Conservation (phyloP, 805 yeast genomes). For the Candida montana region DNA sequence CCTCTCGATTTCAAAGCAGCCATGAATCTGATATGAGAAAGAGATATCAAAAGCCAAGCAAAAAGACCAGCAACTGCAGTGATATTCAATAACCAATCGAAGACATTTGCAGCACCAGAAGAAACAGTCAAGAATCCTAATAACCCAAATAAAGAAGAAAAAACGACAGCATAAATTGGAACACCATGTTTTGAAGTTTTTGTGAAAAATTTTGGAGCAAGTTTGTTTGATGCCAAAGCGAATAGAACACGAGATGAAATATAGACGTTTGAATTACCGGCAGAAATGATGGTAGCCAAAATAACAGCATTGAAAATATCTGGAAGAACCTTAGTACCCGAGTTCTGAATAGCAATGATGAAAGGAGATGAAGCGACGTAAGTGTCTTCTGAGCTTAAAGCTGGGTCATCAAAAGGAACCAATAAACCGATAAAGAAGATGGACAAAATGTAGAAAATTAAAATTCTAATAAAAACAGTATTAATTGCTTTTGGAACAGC, state of each 20-base stretch:
- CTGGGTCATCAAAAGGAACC: constrained; percentile 64
- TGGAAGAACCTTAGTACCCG: constrained; percentile 63
- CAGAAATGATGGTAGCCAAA: constrained; percentile 62
- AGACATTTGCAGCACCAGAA: constrained; percentile 49
- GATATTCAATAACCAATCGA: constrained; percentile 68
- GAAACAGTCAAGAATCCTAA: constrained; percentile 57
- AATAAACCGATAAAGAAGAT: constrained; percentile 64
- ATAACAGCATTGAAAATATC: constrained; percentile 70
- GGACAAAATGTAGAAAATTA: constrained; percentile 59
- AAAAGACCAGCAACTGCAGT: constrained; percentile 75
- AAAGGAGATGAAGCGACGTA: constrained; percentile 62
- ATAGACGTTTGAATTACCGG: constrained; percentile 72
- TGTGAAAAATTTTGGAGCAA: constrained; percentile 51
- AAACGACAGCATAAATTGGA: constrained; percentile 51
- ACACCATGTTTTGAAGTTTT: constrained; percentile 53
- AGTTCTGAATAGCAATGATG: constrained; percentile 62
- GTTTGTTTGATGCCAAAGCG: constrained; percentile 52
- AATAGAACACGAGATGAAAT: constrained; percentile 65
- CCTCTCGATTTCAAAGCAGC: constrained; percentile 55
- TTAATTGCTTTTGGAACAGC: constrained; percentile 68
- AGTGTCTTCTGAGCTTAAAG: constrained; percentile 31
- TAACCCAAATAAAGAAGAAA: constrained; percentile 58
- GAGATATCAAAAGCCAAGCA: constrained; percentile 63
- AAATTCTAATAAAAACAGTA: constrained; percentile 61
- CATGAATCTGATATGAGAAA: constrained; percentile 68